A percentile compares a stretch with the other conserved stretches of the same genome.
These are phyloP conservation scores for Cynara cardunculus DNA, from an alignment of 129 eudicot species.

Conservation along the genomic window DNA sequence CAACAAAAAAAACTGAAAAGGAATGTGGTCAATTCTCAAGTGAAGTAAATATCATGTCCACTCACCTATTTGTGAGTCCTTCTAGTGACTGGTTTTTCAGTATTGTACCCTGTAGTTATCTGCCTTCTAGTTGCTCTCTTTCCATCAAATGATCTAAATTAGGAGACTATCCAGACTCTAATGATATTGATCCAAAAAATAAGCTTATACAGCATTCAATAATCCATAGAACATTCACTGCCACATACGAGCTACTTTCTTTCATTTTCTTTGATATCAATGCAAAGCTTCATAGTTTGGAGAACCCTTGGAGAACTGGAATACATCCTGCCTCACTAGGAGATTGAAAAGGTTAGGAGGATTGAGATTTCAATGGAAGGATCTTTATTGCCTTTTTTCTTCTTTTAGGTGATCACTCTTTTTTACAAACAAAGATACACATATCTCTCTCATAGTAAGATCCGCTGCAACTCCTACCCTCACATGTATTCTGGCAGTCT, in stretches of 20 bases:
- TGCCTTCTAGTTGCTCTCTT: not conserved
- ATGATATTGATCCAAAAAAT: not conserved
- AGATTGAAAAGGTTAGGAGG: no score
- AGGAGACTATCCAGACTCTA: no score
- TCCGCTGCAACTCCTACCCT: not conserved
- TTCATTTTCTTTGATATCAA: not conserved
- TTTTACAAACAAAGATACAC: not conserved
- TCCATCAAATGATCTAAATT: not conserved
- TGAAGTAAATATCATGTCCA: not conserved
- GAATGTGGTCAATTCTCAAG: slow-evolving; percentile 1
- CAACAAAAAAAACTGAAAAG: not conserved
- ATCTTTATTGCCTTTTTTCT: not conserved
- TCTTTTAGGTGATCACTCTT: not conserved
- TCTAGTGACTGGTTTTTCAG: no score
- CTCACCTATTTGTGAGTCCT: not conserved
- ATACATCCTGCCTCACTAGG: not conserved
- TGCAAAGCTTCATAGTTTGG: not conserved
- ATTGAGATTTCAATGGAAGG: not conserved
- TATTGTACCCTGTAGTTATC: no score
- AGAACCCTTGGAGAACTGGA: no score
- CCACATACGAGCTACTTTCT: not conserved
- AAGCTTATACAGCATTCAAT: not conserved
- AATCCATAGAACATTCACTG: not conserved
- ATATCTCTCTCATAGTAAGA: not conserved
- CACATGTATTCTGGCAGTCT: not conserved